Conservation (phyloP, 768 basidiomycete genomes). For the Boletus barrowsii region DNA sequence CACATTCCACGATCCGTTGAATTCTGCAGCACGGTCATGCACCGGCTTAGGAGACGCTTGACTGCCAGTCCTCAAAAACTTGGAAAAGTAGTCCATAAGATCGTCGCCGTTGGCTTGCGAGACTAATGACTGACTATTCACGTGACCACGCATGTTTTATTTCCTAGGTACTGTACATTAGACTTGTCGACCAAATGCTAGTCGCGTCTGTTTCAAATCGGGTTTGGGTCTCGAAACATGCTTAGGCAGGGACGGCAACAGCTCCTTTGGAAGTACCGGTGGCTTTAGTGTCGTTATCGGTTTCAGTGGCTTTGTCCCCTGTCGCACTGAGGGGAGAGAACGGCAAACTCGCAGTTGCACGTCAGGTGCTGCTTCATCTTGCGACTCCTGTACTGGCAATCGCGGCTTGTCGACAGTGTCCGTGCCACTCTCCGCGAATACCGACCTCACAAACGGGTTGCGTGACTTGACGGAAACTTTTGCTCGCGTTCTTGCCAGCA, state of each 20-base stretch:
- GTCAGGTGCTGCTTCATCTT: not conserved
- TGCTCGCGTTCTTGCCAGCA: conserved; percentile 8
- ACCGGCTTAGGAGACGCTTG: conserved; percentile 46
- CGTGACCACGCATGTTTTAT: conserved; percentile 4
- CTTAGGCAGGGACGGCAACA: conserved; percentile 9
- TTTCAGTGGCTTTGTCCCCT: conserved; percentile 19
- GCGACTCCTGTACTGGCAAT: not conserved
- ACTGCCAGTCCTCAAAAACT: conserved; percentile 53
- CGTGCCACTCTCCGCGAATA: conserved; percentile 16
- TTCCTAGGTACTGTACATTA: not conserved
- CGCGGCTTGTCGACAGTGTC: not conserved
- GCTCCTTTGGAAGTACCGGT: conserved; percentile 28
- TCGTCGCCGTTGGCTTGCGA: not conserved
- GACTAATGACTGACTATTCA: not conserved
- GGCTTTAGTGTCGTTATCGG: conserved; percentile 30
- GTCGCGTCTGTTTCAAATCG: conserved; percentile 17
- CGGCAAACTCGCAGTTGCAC: conserved; percentile 1
- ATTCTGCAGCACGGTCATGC: conserved; percentile 69
- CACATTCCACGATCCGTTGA: conserved; percentile 70
- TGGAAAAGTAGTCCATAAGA: conserved; percentile 82
- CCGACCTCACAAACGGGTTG: conserved; percentile 26
- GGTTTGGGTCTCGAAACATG: conserved; percentile 3
- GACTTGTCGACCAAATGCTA: conserved; percentile 16
- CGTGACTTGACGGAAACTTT: not conserved
- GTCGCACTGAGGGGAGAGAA: conserved; percentile 6